Evolutionary conservation across 2,329 filamentous ascomycete genomes (phyloP).

Genomic region (Lomentospora prolificans): DNA sequence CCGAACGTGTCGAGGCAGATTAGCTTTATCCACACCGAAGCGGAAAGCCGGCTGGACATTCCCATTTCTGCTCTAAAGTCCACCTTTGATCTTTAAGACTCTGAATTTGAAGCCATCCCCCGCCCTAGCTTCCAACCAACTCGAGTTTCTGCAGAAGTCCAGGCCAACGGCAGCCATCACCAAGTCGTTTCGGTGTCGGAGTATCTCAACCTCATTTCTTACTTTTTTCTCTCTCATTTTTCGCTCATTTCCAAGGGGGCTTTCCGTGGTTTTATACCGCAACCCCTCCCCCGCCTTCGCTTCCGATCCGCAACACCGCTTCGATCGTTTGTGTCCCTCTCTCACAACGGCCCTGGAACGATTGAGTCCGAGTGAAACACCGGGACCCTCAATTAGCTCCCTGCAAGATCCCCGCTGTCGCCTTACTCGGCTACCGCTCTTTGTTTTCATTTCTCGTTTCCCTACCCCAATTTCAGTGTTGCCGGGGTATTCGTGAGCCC

Average conservation of each 20-base stretch:
- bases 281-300: not conserved
- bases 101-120: not conserved
- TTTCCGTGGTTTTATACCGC: not conserved
- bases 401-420: not conserved
- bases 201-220: not conserved
- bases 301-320: not conserved
- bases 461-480: not conserved
- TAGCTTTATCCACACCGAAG: conserved; percentile 1
- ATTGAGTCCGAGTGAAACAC: not conserved
- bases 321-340: not conserved
- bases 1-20: not conserved
- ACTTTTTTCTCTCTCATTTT: not conserved
- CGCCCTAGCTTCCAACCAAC: not conserved
- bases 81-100: not conserved
- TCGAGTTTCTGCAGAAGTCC: no score
- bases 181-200: not conserved
- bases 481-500: not conserved
- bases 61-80: not conserved
- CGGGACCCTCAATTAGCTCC: no score
- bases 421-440: not conserved
- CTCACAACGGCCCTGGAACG: not conserved
- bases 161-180: not conserved
- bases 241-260: no score
- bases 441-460: not conserved
- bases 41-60: not conserved